Base-by-base conservation (phyloP, 2,329 filamentous ascomycete genomes). In the Ophiostoma himal-ulmi region DNA sequence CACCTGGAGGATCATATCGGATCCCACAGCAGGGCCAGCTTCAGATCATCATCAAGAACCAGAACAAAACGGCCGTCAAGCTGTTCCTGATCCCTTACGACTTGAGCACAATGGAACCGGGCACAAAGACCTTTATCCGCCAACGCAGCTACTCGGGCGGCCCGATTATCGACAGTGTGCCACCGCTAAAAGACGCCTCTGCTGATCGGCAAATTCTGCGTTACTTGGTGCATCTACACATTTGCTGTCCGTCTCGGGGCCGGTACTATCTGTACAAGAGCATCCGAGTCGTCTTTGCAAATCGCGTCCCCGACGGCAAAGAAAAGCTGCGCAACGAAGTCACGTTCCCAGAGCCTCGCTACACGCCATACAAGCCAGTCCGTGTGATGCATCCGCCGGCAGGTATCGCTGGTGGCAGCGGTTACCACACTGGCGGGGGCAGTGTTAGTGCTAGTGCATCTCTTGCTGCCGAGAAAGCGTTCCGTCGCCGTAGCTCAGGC, bases 11-110 rank as follows among this genome's bases (percentile, higher is more conserved):
- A 48, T 92, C 91, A 76, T 99, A 98, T 78, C 90, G 95, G 62
- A 97, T 99, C 69, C 95, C 95, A 0, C 90, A 95, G 76, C 91
- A 94, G 78, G 95, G 95, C 0, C 95, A 98, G 79, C 83, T 99
- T 17, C 95, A 99, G 76, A 96, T 99, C 73, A 90, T 99, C 73
- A 92, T 99, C 78, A 98, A 98, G 78, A 99, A 98, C 76, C 94
- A 94, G 20, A 97, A 98, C 81, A 98, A 98, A 78, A 98, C 95
- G 3, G 95, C 95, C 0, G 94, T 98, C 70, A 98, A 99, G 79
- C 83, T 99, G 0, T 98, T 98, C 75, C 84, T 98, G 34, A 88
- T 99, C 2, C 95, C 94, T 0, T 99, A 98, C 75, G 93, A 98
- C 77, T 83, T 99, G 1, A 85, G 88, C 0, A 94, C 93, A 68